Percentiles rank a stretch among this genome's conserved stretches.
Evolutionary conservation across 2,329 filamentous ascomycete genomes (phyloP).

Genomic region (Huntiella omanensis): DNA sequence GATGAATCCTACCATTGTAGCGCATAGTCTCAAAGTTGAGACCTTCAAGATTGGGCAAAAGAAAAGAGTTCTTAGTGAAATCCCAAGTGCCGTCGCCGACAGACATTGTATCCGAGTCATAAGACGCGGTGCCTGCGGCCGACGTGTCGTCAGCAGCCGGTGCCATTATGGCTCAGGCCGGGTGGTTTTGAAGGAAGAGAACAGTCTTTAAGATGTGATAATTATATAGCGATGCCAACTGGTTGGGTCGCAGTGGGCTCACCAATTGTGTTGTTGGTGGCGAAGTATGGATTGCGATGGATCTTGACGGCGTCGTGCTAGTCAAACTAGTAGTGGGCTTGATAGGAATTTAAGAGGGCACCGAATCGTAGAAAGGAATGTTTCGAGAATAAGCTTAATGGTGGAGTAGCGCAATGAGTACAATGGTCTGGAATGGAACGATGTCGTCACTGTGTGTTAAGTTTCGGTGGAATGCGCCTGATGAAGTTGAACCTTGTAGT

Average conservation of each 20-base stretch:
- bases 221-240: background rate
- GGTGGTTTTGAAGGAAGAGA: background rate
- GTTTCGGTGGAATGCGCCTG: too few species aligned
- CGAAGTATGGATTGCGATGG: too few species aligned
- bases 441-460: too few species aligned
- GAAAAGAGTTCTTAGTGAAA: conserved; percentile 54
- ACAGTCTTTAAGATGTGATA: background rate
- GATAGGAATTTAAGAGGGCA: too few species aligned
- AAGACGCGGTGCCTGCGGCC: conserved; percentile 52
- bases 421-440: too few species aligned
- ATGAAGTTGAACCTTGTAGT: too few species aligned
- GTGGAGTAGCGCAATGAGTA: too few species aligned
- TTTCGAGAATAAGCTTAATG: too few species aligned
- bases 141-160: conserved; percentile 41
- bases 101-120: conserved; percentile 53
- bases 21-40: conserved; percentile 66
- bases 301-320: too few species aligned
- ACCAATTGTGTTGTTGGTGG: background rate
- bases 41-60: conserved; percentile 58
- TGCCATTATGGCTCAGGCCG: conserved; percentile 31
- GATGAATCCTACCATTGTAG: conserved; percentile 49
- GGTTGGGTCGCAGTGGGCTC: background rate
- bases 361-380: too few species aligned
- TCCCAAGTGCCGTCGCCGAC: conserved; percentile 79
- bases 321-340: too few species aligned